A percentile compares a stretch with the other conserved stretches of the same genome.
These are phyloP conservation scores for Lasiosphaeriaceae sp. DNA, from an alignment of 495 filamentous ascomycete species.

Conservation along the genomic window DNA sequence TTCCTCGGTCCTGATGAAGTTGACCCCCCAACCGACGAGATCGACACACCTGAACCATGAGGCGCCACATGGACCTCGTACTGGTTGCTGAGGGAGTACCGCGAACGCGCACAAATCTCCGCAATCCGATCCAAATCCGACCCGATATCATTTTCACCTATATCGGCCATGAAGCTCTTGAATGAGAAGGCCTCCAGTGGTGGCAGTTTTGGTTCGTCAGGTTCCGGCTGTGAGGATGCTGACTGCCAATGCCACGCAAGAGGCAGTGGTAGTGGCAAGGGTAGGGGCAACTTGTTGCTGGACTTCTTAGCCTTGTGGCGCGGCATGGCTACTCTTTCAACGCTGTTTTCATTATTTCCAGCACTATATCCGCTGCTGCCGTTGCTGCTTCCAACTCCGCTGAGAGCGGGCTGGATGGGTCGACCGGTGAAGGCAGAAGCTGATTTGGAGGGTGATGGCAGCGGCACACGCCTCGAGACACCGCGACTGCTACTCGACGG, in stretches of 20 bases:
- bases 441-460: constrained; percentile 18
- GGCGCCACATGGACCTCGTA: constrained; percentile 57
- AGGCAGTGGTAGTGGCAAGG: constrained; percentile 6
- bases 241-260: constrained; percentile 23
- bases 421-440: constrained; percentile 13
- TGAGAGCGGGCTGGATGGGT: constrained; percentile 21
- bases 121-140: constrained; percentile 55
- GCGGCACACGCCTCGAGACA: constrained; percentile 24
- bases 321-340: constrained; percentile 21
- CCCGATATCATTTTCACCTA: constrained; percentile 34
- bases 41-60: constrained; percentile 44
- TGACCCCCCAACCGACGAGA: constrained; percentile 17
- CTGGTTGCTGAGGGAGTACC: constrained; percentile 54
- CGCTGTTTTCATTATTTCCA: constrained; percentile 2
- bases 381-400: constrained; percentile 16
- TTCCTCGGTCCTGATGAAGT: constrained; percentile 11
- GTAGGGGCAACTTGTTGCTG: constrained; percentile 14
- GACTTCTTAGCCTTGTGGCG: constrained; percentile 29
- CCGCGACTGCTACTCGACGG: constrained; percentile 23
- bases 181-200: constrained; percentile 56
- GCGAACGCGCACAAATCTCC: constrained; percentile 53
- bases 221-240: constrained; percentile 11
- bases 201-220: constrained; percentile 36
- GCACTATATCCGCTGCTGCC: background rate
- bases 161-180: constrained; percentile 53